Evolutionary conservation across 345 rosid species (phyloP).

Genomic region (Gossypium turneri): DNA sequence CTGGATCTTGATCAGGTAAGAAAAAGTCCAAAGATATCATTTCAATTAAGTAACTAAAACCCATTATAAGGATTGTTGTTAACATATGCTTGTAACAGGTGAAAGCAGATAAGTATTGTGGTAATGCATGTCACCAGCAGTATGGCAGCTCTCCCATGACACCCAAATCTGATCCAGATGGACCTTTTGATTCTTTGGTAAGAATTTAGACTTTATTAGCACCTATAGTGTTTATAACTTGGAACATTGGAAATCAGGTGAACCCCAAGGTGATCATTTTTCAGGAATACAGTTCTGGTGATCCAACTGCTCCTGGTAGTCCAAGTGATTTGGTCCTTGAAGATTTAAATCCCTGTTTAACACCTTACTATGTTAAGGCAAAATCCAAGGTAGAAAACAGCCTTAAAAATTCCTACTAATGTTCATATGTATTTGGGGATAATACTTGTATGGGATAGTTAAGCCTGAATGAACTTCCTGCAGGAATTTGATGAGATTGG

Average conservation of each 20-base stretch:
- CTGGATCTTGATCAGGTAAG: slow-evolving; percentile 75
- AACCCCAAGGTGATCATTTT: not conserved
- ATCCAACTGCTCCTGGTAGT: slow-evolving; percentile 47
- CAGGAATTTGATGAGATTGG: slow-evolving; percentile 46
- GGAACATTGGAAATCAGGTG: not conserved
- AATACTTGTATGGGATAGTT: not conserved
- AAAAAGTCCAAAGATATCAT: not conserved
- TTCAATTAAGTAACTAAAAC: not conserved
- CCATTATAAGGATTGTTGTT: not conserved
- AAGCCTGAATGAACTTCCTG: not conserved
- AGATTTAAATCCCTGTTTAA: slow-evolving; percentile 88
- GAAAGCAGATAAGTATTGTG: slow-evolving; percentile 58
- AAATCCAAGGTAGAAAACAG: slow-evolving; percentile 52
- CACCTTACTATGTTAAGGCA: slow-evolving; percentile 54
- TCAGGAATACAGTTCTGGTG: slow-evolving; percentile 73
- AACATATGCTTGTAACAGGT: slow-evolving; percentile 46
- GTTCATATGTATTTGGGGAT: not conserved
- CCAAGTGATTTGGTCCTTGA: slow-evolving; percentile 65
- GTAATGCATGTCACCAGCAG: slow-evolving; percentile 32
- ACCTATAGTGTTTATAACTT: not conserved
- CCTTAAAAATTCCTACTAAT: not conserved
- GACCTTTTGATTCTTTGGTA: slow-evolving; percentile 68
- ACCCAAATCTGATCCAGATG: slow-evolving; percentile 44
- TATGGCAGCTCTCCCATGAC: slow-evolving; percentile 47
- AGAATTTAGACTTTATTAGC: not conserved